Evolutionary conservation across 2,329 filamentous ascomycete species (phyloP).

Genomic region (Metarhizium humberi): DNA sequence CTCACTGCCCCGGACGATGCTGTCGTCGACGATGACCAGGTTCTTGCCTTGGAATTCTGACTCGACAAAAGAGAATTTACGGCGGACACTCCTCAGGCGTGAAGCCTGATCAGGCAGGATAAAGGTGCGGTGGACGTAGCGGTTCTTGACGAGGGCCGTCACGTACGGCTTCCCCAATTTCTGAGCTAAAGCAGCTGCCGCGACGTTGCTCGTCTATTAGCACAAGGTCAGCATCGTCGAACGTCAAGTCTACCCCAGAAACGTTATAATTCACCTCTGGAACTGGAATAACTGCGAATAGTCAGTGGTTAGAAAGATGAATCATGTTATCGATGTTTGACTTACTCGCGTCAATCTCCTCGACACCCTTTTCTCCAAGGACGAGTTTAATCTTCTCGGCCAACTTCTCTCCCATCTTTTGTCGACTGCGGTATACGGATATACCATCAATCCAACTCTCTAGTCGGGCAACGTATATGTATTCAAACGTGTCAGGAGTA

Average conservation of each 20-base stretch:
- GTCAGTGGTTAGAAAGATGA: conserved; percentile 8
- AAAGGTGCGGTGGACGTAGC: conserved; percentile 6
- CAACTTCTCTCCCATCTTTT: conserved; percentile 78
- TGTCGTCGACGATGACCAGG: conserved; percentile 81
- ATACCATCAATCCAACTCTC: conserved; percentile 83
- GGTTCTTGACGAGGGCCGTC: conserved; percentile 79
- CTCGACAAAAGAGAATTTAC: conserved; percentile 81
- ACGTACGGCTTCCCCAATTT: conserved; percentile 67
- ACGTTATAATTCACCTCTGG: conserved; percentile 23
- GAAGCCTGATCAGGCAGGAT: conserved; percentile 30
- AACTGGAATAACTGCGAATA: conserved; percentile 59
- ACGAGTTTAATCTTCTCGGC: conserved; percentile 61
- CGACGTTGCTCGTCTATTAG: conserved; percentile 64
- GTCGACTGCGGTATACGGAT: conserved; percentile 71
- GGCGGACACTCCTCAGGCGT: conserved; percentile 75
- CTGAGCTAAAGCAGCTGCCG: conserved; percentile 67
- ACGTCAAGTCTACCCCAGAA: background rate
- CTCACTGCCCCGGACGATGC: conserved; percentile 59
- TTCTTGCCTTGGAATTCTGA: conserved; percentile 75
- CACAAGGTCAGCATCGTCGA: background rate
- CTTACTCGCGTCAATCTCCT: conserved; percentile 59
- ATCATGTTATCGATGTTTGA: conserved; percentile 2
- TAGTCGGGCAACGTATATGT: conserved; percentile 77
- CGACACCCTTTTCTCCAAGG: conserved; percentile 59
- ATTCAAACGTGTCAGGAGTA: conserved; percentile 73